These are phyloP conservation scores for Acacia melanoxylon DNA, from an alignment of 306 rosid species.

Conservation along the genomic window DNA sequence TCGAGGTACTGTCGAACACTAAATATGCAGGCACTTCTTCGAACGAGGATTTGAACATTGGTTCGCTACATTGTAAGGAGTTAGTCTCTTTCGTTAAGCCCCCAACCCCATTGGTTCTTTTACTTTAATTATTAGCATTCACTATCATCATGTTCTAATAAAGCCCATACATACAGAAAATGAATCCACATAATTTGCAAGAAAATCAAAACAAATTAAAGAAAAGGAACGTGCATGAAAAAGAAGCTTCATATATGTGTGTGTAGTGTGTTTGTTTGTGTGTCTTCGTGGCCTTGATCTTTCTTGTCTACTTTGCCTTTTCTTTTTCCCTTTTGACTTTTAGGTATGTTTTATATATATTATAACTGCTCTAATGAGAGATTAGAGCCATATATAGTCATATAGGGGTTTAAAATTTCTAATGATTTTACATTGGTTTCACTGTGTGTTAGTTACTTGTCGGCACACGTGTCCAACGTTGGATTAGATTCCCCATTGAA, in stretches of 20 bases:
- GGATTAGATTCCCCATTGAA: conserved; percentile 5
- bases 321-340: neutral
- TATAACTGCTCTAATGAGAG: neutral
- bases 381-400: neutral
- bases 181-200: conserved; percentile 2
- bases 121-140: neutral
- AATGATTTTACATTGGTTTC: conserved; percentile 32
- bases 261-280: too few species aligned
- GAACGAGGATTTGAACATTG: too few species aligned
- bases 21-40: too few species aligned
- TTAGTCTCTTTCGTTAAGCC: too few species aligned
- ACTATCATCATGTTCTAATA: neutral
- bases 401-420: conserved; percentile 9
- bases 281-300: neutral
- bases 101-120: too few species aligned
- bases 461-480: conserved; percentile 25
- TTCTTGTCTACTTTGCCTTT: neutral
- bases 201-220: conserved; percentile 3
- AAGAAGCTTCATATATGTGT: neutral
- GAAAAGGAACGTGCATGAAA: conserved; percentile 1
- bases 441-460: conserved; percentile 49
- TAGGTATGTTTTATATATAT: neutral
- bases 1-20: too few species aligned
- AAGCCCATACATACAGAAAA: conserved; percentile 11
- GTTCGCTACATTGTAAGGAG: too few species aligned